phyloP scores from a whole-genome alignment of 1,284 basidiomycete genomes.

The Clitocybe nebularis region DNA sequence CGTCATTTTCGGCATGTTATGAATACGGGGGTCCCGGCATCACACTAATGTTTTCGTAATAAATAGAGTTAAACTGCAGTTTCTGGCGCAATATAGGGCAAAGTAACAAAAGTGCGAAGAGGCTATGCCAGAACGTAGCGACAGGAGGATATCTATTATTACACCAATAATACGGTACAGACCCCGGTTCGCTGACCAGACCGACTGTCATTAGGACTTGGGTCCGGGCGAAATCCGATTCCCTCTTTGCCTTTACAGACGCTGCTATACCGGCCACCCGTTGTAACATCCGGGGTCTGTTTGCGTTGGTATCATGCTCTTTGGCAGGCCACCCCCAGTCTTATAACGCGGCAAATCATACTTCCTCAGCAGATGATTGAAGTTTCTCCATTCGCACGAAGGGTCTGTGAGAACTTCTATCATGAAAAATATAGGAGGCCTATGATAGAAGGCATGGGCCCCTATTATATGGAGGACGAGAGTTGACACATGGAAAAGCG shows the following conservation, averaged over 20 bases:
- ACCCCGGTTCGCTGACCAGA: slow-evolving; percentile 5
- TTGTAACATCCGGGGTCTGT: slow-evolving; percentile 11
- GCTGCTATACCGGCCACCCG: slow-evolving; percentile 7
- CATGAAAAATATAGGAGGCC: slow-evolving; percentile 11
- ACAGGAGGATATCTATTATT: no score
- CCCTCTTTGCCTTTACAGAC: slow-evolving; percentile 7
- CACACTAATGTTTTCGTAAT: no score
- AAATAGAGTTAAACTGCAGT: no score
- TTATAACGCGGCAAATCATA: slow-evolving; percentile 12
- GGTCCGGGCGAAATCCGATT: slow-evolving; percentile 5
- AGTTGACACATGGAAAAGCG: no score
- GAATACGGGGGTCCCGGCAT: no score
- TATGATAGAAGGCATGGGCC: slow-evolving; percentile 13
- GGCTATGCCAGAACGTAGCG: no score
- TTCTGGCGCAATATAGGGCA: no score
- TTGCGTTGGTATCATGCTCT: slow-evolving; percentile 7
- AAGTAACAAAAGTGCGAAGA: no score
- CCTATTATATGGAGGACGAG: not conserved
- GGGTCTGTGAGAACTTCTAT: slow-evolving; percentile 13
- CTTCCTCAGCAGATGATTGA: slow-evolving; percentile 7
- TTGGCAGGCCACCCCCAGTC: slow-evolving; percentile 12
- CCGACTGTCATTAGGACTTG: slow-evolving; percentile 3
- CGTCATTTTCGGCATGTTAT: no score
- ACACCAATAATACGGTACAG: not conserved
- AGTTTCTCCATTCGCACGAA: slow-evolving; percentile 11